Base-by-base conservation (phyloP, 2,329 filamentous ascomycete species). In the Trichoderma brevicompactum region DNA sequence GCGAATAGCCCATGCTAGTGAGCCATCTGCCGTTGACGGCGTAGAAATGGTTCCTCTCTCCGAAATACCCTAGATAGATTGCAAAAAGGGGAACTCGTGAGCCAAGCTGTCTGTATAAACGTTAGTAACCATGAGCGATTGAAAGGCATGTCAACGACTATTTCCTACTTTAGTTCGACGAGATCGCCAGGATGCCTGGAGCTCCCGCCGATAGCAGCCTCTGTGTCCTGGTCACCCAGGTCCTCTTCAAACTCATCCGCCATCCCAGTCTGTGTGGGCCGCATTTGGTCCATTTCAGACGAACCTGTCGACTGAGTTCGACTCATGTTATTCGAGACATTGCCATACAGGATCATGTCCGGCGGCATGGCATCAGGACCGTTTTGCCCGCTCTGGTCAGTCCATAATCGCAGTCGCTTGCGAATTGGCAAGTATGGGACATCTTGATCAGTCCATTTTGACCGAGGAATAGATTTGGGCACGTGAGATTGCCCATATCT, bases 31-130 rank as follows among this genome's bases (percentile, higher is more conserved):
- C 85, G 15, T 79, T 81, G 68, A 73, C 79, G 36, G 82, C 81
- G 72, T 86, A 87, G 71, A 83, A 86, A 71, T 87, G 83, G 68
- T 85, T 78, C 48, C 81, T 76, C 17, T 80, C 80, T 44, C 82
- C 79, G 68, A 83, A 79, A 61, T 76, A 79, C 13, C 84, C 84
- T 7, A 88, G 75, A 68, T 82, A 85, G 50, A 88, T 72, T 12
- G 80, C 85, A 50, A 87, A 76, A 15, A 85, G 68, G 5, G 82
- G 80, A 19, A 81, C 74, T 32, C 82, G 76, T 10, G 79, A 80
- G n/a, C 76, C 73, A 8, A 74, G 69, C 36, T 74, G 73, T 46
- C 73, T 74, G 41, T 8, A 10, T 7, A 32, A 12, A 38, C 23
- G 28, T 74, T n/a, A 73, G 67, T 17, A 7, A 32, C 19, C 23